Evolutionary conservation across 768 basidiomycete species (phyloP).

Genomic region (Leccinum imitatum): DNA sequence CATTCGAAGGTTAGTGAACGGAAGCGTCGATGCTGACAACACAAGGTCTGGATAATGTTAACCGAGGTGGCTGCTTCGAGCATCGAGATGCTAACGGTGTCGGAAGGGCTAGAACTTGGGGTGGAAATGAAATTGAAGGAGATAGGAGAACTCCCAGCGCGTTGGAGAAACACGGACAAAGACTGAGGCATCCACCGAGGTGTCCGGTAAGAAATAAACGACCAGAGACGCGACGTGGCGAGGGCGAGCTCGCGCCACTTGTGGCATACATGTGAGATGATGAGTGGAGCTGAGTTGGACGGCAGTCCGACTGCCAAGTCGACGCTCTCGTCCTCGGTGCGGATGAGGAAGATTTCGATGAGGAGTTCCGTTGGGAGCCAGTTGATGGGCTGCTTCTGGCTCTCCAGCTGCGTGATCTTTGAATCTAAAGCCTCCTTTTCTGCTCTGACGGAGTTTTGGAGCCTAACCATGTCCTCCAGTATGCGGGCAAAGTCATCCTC

Average conservation of each 20-base stretch:
- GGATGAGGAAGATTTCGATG: slow-evolving; percentile 41
- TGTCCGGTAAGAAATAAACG: slow-evolving; percentile 34
- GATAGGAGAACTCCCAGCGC: slow-evolving; percentile 36
- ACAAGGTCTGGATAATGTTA: slow-evolving; percentile 26
- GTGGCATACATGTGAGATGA: slow-evolving; percentile 49
- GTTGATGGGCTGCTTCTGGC: slow-evolving; percentile 45
- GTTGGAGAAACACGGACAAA: slow-evolving; percentile 34
- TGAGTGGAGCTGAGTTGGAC: slow-evolving; percentile 36
- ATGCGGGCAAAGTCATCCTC: slow-evolving; percentile 43
- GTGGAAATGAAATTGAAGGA: slow-evolving; percentile 36
- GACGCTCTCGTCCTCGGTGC: slow-evolving; percentile 25
- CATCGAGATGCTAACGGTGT: slow-evolving; percentile 16
- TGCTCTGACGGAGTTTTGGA: slow-evolving; percentile 35
- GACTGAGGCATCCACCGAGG: slow-evolving; percentile 23
- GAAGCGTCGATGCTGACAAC: slow-evolving; percentile 27
- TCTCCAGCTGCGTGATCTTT: slow-evolving; percentile 36
- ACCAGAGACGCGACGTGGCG: slow-evolving; percentile 46
- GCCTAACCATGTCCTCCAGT: slow-evolving; percentile 39
- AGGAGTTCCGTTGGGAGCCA: slow-evolving; percentile 53
- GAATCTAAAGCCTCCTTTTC: slow-evolving; percentile 36
- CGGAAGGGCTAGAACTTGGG: slow-evolving; percentile 7
- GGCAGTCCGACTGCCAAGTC: slow-evolving; percentile 25
- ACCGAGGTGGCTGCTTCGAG: slow-evolving; percentile 21
- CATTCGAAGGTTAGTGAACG: slow-evolving; percentile 38
- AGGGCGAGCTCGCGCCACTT: slow-evolving; percentile 50